These are phyloP conservation scores for Alternaria ventricosa DNA, from an alignment of 2,329 filamentous ascomycete species.

Conservation along the genomic window DNA sequence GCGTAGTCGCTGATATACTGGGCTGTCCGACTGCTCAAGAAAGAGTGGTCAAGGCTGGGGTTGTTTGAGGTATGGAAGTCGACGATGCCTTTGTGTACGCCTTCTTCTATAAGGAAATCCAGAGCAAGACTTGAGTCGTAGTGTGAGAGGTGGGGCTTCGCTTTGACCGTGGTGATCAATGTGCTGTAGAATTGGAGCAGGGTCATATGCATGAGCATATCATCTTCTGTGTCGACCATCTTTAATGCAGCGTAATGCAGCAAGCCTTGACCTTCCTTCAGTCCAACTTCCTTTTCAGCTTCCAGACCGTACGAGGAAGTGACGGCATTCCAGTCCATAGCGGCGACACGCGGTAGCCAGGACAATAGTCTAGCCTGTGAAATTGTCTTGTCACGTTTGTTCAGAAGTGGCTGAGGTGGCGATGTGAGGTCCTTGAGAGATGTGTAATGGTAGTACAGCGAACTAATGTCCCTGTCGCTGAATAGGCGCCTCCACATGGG, in stretches of 20 bases:
- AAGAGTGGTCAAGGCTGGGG: slow-evolving; percentile 60
- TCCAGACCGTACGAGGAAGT: slow-evolving; percentile 59
- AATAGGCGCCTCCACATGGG: slow-evolving; percentile 69
- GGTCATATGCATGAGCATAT: slow-evolving; percentile 67
- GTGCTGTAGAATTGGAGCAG: slow-evolving; percentile 64
- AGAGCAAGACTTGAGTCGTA: slow-evolving; percentile 52
- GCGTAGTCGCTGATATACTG: slow-evolving; percentile 65
- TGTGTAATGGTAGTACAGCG: slow-evolving; percentile 62
- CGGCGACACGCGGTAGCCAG: slow-evolving; percentile 61
- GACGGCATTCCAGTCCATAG: slow-evolving; percentile 62
- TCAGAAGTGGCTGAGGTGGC: slow-evolving; percentile 45
- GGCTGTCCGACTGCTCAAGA: slow-evolving; percentile 62
- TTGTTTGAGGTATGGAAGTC: slow-evolving; percentile 57
- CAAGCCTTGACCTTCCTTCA: slow-evolving; percentile 49
- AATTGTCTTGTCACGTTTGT: slow-evolving; percentile 62
- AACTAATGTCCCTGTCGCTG: slow-evolving; percentile 65
- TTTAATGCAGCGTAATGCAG: slow-evolving; percentile 62
- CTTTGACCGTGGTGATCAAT: slow-evolving; percentile 55
- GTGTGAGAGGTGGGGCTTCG: slow-evolving; percentile 42
- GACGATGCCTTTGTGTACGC: slow-evolving; percentile 59
- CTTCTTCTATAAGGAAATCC: slow-evolving; percentile 60
- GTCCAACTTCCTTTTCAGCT: slow-evolving; percentile 55
- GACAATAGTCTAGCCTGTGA: slow-evolving; percentile 67
- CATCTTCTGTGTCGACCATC: slow-evolving; percentile 63
- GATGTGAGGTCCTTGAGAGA: slow-evolving; percentile 51